phyloP scores from a whole-genome alignment of 345 rosid genomes.

The Draba incana region DNA sequence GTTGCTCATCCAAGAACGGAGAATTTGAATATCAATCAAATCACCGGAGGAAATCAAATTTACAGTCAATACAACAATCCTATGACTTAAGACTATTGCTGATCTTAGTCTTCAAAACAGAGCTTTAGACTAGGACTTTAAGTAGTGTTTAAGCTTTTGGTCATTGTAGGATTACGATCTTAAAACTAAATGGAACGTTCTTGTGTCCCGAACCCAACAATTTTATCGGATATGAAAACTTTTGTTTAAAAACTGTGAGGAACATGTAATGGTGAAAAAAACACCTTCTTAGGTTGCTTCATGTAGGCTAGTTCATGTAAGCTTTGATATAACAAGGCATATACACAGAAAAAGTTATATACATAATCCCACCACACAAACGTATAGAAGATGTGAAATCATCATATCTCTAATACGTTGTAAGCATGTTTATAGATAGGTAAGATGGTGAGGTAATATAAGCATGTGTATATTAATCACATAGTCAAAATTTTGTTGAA shows the following conservation, averaged over 20 bases:
- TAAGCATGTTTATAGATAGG: too few species aligned
- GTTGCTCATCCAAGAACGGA: conserved; percentile 36
- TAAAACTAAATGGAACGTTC: conserved; percentile 8
- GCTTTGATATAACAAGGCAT: too few species aligned
- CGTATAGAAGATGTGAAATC: too few species aligned
- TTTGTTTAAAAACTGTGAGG: neutral
- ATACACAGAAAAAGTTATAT: too few species aligned
- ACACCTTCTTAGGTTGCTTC: too few species aligned
- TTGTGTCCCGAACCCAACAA: neutral
- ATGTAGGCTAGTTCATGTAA: too few species aligned
- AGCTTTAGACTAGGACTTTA: conserved; percentile 24
- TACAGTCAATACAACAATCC: conserved; percentile 28
- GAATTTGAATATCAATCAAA: conserved; percentile 16
- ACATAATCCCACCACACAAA: too few species aligned
- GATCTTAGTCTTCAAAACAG: conserved; percentile 1
- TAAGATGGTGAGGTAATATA: too few species aligned
- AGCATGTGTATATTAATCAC: too few species aligned
- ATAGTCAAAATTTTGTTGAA: too few species aligned
- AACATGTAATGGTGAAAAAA: neutral
- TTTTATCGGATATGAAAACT: neutral
- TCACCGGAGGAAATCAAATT: too few species aligned
- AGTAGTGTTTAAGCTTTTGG: conserved; percentile 22
- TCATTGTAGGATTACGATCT: conserved; percentile 26
- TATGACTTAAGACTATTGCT: neutral
- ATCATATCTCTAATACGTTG: too few species aligned